phyloP scores from a whole-genome alignment of 2,329 filamentous ascomycete species.

The Botrytis porri region DNA sequence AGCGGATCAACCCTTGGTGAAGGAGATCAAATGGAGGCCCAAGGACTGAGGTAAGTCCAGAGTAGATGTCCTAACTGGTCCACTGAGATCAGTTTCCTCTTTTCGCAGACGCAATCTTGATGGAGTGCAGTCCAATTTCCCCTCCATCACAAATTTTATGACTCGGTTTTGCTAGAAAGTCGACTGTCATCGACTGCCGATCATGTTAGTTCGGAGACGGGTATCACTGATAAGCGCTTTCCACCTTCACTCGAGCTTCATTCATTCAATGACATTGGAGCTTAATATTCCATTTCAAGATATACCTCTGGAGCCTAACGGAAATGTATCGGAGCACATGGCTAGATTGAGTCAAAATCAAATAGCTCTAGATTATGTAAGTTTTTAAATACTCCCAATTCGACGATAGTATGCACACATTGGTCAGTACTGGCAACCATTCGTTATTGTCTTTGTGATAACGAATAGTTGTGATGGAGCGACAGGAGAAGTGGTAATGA shows the following conservation, averaged over 20 bases:
- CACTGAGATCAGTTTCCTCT: background rate
- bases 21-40: background rate
- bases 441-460: background rate
- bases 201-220: background rate
- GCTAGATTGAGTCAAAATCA: background rate
- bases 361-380: background rate
- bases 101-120: background rate
- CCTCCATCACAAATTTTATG: background rate
- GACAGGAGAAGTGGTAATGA: background rate
- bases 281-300: background rate
- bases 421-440: background rate
- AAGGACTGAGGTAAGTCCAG: background rate
- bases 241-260: background rate
- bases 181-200: background rate
- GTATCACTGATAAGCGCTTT: background rate
- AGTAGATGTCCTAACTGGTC: background rate
- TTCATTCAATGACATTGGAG: background rate
- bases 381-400: background rate
- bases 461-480: background rate
- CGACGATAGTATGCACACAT: background rate
- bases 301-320: background rate
- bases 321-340: background rate
- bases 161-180: background rate
- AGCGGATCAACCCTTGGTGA: background rate
- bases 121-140: background rate